Conservation (phyloP, 495 filamentous ascomycete genomes). For the Hypoxylon rickii region DNA sequence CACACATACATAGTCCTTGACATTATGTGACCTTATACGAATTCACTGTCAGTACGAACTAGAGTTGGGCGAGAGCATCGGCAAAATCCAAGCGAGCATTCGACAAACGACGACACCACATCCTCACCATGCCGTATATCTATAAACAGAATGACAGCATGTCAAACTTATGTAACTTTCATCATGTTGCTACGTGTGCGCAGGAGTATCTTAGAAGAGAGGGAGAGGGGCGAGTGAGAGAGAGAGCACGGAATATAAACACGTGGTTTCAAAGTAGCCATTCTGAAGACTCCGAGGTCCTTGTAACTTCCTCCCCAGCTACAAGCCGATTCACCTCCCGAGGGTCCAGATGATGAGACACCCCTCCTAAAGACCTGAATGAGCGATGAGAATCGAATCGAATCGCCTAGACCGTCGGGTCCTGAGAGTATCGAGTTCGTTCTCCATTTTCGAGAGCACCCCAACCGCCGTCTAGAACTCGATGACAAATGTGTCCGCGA, state of each 20-base stretch:
- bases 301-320: constrained; percentile 4
- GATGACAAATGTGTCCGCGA: constrained; percentile 3
- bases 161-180: too few species aligned
- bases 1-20: too few species aligned
- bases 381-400: constrained; percentile 21
- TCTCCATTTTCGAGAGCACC: too few species aligned
- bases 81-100: too few species aligned
- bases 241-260: constrained; percentile 23
- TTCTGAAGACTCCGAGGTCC: constrained; percentile 12
- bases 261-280: constrained; percentile 2
- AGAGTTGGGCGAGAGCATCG: too few species aligned
- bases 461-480: constrained; percentile 23
- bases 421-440: background rate
- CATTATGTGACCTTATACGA: too few species aligned
- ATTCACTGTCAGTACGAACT: too few species aligned
- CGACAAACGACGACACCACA: too few species aligned
- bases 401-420: background rate
- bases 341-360: background rate
- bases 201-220: too few species aligned
- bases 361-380: constrained; percentile 12
- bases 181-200: constrained; percentile 17
- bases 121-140: too few species aligned
- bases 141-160: too few species aligned
- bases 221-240: too few species aligned
- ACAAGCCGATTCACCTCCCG: background rate